Evolutionary conservation across 495 filamentous ascomycete genomes (phyloP).

Genomic region (Lophiotrema nucula): DNA sequence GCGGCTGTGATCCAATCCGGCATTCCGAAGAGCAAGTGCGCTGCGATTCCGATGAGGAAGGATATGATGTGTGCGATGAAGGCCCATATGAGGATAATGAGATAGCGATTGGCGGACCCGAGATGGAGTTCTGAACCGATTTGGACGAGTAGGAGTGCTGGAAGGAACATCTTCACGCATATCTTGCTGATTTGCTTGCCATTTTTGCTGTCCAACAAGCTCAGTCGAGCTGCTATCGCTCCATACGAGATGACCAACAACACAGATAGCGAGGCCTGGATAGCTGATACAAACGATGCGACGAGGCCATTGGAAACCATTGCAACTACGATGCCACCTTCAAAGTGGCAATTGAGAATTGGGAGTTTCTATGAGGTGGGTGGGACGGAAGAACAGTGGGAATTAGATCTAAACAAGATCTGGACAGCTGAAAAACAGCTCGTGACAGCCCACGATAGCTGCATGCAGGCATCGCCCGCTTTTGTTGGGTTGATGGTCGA

Average conservation of each 20-base stretch:
- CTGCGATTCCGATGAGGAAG: constrained; percentile 49
- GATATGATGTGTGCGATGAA: constrained; percentile 52
- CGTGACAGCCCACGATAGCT: not conserved
- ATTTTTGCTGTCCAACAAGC: constrained; percentile 51
- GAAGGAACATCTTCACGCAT: constrained; percentile 66
- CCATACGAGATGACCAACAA: constrained; percentile 65
- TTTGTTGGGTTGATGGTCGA: not conserved
- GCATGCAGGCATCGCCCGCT: not conserved
- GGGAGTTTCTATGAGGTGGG: not conserved
- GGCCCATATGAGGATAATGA: constrained; percentile 57
- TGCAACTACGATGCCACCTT: not conserved
- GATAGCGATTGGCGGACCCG: constrained; percentile 54
- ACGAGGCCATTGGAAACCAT: constrained; percentile 28
- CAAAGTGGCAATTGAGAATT: not conserved
- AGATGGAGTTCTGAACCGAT: constrained; percentile 61
- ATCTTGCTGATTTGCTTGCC: constrained; percentile 61
- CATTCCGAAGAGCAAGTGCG: constrained; percentile 49
- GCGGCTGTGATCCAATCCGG: constrained; percentile 64
- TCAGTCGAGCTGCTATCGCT: constrained; percentile 52
- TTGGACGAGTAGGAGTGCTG: constrained; percentile 62
- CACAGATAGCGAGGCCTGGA: constrained; percentile 67
- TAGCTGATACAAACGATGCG: constrained; percentile 60
- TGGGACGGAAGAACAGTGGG: not conserved
- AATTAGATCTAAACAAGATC: not conserved
- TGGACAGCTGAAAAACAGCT: not conserved